These are phyloP conservation scores for Penicillium salamii DNA, from an alignment of 495 filamentous ascomycete genomes.

Conservation along the genomic window DNA sequence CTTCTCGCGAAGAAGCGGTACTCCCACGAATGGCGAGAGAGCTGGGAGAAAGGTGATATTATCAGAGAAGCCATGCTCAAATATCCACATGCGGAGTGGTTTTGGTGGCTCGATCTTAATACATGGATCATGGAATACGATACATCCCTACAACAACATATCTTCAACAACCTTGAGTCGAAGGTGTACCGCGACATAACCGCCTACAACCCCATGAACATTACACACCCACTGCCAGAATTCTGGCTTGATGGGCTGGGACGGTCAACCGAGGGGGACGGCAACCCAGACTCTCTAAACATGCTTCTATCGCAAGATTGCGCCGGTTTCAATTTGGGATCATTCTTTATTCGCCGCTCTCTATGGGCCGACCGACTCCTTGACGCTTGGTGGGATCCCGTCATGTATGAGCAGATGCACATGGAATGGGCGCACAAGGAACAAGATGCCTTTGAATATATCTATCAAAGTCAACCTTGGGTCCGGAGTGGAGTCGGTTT, in stretches of 20 bases:
- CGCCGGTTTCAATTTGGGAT: slow-evolving; percentile 92
- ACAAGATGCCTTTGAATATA: slow-evolving; percentile 89
- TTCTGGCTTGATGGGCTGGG: slow-evolving; percentile 71
- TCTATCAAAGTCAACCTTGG: slow-evolving; percentile 92
- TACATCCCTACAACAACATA: slow-evolving; percentile 83
- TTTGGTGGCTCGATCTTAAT: slow-evolving; percentile 99
- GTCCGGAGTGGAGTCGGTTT: slow-evolving; percentile 85
- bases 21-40: slow-evolving; percentile 98
- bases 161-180: slow-evolving; percentile 75
- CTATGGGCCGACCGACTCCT: slow-evolving; percentile 89
- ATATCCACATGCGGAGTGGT: slow-evolving; percentile 96
- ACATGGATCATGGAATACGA: slow-evolving; percentile 98
- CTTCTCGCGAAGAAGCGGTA: slow-evolving; percentile 99
- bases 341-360: slow-evolving; percentile 84
- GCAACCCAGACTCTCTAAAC: slow-evolving; percentile 70
- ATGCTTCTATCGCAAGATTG: slow-evolving; percentile 92
- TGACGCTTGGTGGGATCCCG: slow-evolving; percentile 98
- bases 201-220: slow-evolving; percentile 91
- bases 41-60: slow-evolving; percentile 98
- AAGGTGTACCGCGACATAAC: slow-evolving; percentile 96
- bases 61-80: slow-evolving; percentile 89
- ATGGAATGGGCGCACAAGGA: slow-evolving; percentile 99
- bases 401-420: slow-evolving; percentile 96
- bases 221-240: slow-evolving; percentile 74
- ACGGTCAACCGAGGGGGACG: slow-evolving; percentile 71